A percentile compares a stretch with the other conserved stretches of the same genome.
These are phyloP conservation scores for Pestalotiopsis fici DNA, from an alignment of 2,329 filamentous ascomycete species.

Conservation along the genomic window DNA sequence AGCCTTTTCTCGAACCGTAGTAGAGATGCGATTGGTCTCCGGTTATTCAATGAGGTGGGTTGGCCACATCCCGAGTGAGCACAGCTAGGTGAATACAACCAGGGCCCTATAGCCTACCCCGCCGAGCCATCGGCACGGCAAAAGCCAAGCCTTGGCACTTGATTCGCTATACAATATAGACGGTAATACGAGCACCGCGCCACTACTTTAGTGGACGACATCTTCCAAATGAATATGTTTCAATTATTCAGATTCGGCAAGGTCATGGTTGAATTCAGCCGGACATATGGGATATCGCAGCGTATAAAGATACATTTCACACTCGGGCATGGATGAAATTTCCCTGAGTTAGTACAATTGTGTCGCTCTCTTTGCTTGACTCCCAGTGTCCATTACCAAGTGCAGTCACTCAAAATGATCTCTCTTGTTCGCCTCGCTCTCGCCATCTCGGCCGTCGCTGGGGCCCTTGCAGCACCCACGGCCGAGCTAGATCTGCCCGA, in stretches of 20 bases:
- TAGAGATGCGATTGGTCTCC: no score
- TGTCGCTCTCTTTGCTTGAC: background rate
- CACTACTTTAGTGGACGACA: background rate
- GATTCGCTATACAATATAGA: constrained; percentile 2
- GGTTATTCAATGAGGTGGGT: no score
- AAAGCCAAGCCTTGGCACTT: background rate
- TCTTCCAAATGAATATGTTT: background rate
- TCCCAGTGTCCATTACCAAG: no score
- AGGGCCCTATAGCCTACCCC: background rate
- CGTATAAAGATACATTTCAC: background rate
- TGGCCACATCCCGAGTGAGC: no score
- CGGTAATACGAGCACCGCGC: background rate
- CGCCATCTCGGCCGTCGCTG: constrained; percentile 21
- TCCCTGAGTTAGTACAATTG: no score
- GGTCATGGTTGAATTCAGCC: background rate
- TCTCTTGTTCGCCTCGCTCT: constrained; percentile 21
- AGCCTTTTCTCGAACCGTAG: no score
- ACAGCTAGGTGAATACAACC: background rate
- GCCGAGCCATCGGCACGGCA: background rate
- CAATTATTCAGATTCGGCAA: background rate
- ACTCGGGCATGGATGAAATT: background rate
- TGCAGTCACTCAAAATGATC: constrained; percentile 17
- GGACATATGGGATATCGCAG: background rate
- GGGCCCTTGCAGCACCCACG: constrained; percentile 21
- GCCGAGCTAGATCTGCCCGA: constrained; percentile 22